Evolutionary conservation across 768 basidiomycete genomes (phyloP), one percentile per base, ranked within the genome.

Genomic region (Dictyophora rubrovolvata): DNA sequence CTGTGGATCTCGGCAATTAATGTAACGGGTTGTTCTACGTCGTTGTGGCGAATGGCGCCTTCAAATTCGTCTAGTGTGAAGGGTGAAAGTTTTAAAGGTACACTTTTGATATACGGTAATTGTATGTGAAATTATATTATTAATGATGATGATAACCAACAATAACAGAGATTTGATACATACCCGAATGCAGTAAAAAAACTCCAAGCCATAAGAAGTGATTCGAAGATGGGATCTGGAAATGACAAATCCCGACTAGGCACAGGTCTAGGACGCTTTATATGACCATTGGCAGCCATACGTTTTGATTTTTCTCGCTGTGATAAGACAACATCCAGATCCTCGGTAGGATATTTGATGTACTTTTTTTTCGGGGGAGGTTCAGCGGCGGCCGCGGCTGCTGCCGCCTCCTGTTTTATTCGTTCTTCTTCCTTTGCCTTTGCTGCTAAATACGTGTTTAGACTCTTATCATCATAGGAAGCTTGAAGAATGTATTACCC

Each of bases 51-150:
- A 33, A 98, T 75, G 0, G 93, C 87, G 60, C 84, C 80, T 67
- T 93, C 93, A 68, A 87, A 89, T 67, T 98, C 95, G 69, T 99
- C 96, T 65, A 99, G 75, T 0, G 93, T 86, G 69, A 97, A 89
- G 12, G 85, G 75, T 12, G 94, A 94, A 17, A 99, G 72, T 62
- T 88, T 85, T 16, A 98, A 77, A 1, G 94, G 87, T 78, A 87
- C 85, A 5, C 95, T 96, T 62, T 47, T 50, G 52, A 34, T 18
- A 23, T 21, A 42, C 6, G 16, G 42, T 18, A 48, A 28, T n/a
- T n/a, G n/a, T n/a, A 49, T 16, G 20, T 12, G 21, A 37, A 49
- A 48, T 48, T 48, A n/a, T n/a, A 3, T 28, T 7, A 34, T 53
- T 56, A 60, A 22, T 28, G 56, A 42, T 28, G 47, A 11, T 50